Evolutionary conservation across 106 monocot genomes (phyloP).

Genomic region (Agapanthus africanus): DNA sequence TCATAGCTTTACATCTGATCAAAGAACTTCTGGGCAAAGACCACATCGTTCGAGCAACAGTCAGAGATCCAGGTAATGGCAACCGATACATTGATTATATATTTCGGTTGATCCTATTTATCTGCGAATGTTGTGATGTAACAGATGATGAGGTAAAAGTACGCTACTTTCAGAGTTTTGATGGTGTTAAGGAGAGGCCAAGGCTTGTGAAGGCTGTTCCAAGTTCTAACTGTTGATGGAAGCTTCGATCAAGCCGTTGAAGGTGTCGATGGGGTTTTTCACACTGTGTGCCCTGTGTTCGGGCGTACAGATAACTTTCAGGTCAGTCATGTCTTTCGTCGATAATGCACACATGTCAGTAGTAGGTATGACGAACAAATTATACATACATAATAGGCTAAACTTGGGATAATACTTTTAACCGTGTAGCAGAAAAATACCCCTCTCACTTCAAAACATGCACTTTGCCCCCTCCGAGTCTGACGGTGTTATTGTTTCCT

Average conservation of each 20-base stretch:
- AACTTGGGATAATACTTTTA: too few relatives aligned
- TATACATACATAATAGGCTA: too few relatives aligned
- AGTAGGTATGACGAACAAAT: too few relatives aligned
- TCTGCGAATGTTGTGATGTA: too few relatives aligned
- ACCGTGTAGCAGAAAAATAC: too few relatives aligned
- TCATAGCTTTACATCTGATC: conserved; percentile 68
- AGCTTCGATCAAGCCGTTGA: conserved; percentile 79
- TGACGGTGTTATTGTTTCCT: too few relatives aligned
- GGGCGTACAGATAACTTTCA: conserved; percentile 24
- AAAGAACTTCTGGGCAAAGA: conserved; percentile 48
- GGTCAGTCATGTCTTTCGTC: conserved; percentile 14
- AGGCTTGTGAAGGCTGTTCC: conserved; percentile 68
- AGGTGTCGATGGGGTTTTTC: conserved; percentile 87
- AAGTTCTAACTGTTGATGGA: conserved; percentile 59
- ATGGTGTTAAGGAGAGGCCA: conserved; percentile 69
- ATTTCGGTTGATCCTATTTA: too few relatives aligned
- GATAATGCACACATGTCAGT: conserved; percentile 57
- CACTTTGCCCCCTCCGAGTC: too few relatives aligned
- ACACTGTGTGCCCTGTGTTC: conserved; percentile 79
- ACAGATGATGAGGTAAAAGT: conserved; percentile 61
- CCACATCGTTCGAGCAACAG: conserved; percentile 73
- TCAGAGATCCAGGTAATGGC: conserved; percentile 62
- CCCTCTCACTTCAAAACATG: too few relatives aligned
- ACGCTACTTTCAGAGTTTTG: conserved; percentile 53
- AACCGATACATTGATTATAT: not conserved